Base-by-base conservation (phyloP, 139 green algal genomes). In the Closterium sp. region DNA sequence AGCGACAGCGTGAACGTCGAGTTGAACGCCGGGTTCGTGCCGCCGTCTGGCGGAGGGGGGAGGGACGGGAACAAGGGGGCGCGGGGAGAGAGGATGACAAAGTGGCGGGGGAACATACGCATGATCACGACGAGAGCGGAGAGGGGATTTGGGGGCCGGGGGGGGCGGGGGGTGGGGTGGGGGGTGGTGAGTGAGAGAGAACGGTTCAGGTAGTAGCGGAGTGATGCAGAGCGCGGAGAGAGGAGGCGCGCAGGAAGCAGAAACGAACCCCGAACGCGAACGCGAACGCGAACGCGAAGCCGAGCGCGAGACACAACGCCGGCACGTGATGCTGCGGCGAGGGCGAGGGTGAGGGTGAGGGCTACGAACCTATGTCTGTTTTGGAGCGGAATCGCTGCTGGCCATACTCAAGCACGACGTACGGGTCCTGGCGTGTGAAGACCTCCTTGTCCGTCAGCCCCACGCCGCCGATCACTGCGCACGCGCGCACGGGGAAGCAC, bases 341-440 rank as follows among this genome's bases (percentile, higher is more conserved):
- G n/a, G n/a, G n/a, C n/a, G n/a, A n/a, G n/a, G n/a, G 81, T 12
- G 5, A 16, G 4, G 21, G n/a, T 33, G 69, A 4, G 5, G 69
- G 69, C n/a, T 30, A 84, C 85, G 28, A 21, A 90, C 87, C 87
- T 87, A 85, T 91, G 81, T 69, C n/a, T 33, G 89, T 91, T 12
- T 76, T 66, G 32, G 69, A 36, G 28, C 83, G 76, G 84, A 84
- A 88, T 9, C 34, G 33, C 33, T 38, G 69, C 25, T 90, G 23
- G 21, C 81, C 89, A 66, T 89, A 88, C 33, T 91, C 69, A 8
- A 91, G 23, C 2, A 91, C 33, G 33, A 91, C 32, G 83, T 91
- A 91, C 4, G 89, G 89, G 35, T 91, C 89, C 33, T 91, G 89
- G 23, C 84, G 30, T 32, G 89, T 91, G 83, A 91, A 91, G 5